Percentiles rank a stretch among this genome's conserved stretches.
These are phyloP conservation scores for Diaporthe destruens DNA, from an alignment of 2,329 filamentous ascomycete species.

Conservation along the genomic window DNA sequence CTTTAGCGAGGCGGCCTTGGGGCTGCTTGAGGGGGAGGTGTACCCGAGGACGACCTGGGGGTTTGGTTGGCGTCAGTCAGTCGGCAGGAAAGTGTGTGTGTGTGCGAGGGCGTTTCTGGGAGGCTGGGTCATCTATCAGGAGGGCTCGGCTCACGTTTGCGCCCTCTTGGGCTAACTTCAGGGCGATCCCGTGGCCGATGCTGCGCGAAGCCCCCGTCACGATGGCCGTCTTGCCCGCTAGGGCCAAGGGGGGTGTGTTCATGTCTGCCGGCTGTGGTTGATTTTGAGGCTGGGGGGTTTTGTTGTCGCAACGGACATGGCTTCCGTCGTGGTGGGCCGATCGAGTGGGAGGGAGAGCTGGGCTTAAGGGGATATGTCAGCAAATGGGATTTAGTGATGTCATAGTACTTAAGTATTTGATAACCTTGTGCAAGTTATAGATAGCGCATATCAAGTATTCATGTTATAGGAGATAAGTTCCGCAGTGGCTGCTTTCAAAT, in stretches of 20 bases:
- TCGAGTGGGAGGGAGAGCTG: neutral
- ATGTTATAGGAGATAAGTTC: neutral
- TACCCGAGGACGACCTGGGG: constrained; percentile 66
- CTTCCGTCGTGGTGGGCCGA: neutral
- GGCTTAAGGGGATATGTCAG: neutral
- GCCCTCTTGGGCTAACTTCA: constrained; percentile 52
- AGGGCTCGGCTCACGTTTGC: constrained; percentile 44
- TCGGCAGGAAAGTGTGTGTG: too few relatives aligned
- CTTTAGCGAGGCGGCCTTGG: constrained; percentile 69
- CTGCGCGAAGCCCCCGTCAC: constrained; percentile 55
- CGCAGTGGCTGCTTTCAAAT: neutral
- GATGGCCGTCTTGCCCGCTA: constrained; percentile 54
- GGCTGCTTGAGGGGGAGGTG: constrained; percentile 71
- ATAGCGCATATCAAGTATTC: neutral
- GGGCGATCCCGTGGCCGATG: constrained; percentile 54
- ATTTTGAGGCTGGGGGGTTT: neutral
- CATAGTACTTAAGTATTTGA: constrained; percentile 9
- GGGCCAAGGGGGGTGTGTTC: neutral
- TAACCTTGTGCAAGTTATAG: neutral
- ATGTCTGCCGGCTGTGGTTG: neutral
- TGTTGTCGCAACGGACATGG: neutral
- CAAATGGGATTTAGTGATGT: constrained; percentile 13
- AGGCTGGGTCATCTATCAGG: neutral
- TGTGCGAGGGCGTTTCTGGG: too few relatives aligned
- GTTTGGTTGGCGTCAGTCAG: neutral